Evolutionary conservation across 2,329 filamentous ascomycete species (phyloP).

Genomic region (Salinomyces thailandicus): DNA sequence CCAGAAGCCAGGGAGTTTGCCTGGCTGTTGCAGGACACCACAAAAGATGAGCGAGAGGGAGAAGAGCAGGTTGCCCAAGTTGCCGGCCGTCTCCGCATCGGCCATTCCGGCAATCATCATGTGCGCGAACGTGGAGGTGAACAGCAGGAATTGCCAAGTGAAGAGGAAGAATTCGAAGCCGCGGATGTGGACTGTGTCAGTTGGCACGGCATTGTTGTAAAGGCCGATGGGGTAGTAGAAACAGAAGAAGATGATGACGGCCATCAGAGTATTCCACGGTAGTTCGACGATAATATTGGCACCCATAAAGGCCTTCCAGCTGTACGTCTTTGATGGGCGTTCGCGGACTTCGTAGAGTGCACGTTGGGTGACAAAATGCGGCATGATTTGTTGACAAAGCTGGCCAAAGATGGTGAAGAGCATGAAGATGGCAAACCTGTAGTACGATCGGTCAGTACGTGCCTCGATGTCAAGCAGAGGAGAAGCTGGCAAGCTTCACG

Average conservation of each 20-base stretch:
- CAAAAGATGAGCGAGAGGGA: conserved; percentile 60
- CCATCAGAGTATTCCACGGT: conserved; percentile 71
- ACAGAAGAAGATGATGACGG: conserved; percentile 63
- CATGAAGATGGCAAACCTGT: conserved; percentile 83
- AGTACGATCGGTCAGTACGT: too few species aligned
- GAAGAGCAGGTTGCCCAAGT: conserved; percentile 66
- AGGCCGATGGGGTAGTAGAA: conserved; percentile 84
- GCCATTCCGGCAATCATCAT: conserved; percentile 68
- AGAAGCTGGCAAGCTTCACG: too few species aligned
- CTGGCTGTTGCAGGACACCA: conserved; percentile 57
- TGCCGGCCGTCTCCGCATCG: conserved; percentile 62
- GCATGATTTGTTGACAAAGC: conserved; percentile 71
- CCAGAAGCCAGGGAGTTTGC: conserved; percentile 62
- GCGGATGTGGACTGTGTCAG: conserved; percentile 54
- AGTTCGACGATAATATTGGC: conserved; percentile 76
- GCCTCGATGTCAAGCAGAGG: too few species aligned
- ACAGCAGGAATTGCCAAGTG: conserved; percentile 60
- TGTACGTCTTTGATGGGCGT: conserved; percentile 72
- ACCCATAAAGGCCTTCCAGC: conserved; percentile 76
- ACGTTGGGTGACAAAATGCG: conserved; percentile 72
- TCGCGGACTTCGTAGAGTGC: conserved; percentile 77
- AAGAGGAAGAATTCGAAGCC: conserved; percentile 72
- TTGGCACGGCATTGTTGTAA: conserved; percentile 55
- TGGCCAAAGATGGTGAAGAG: conserved; percentile 70
- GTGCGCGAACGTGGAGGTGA: conserved; percentile 63